Conservation (phyloP, 805 yeast genomes). For the Torulaspora maleeae region DNA sequence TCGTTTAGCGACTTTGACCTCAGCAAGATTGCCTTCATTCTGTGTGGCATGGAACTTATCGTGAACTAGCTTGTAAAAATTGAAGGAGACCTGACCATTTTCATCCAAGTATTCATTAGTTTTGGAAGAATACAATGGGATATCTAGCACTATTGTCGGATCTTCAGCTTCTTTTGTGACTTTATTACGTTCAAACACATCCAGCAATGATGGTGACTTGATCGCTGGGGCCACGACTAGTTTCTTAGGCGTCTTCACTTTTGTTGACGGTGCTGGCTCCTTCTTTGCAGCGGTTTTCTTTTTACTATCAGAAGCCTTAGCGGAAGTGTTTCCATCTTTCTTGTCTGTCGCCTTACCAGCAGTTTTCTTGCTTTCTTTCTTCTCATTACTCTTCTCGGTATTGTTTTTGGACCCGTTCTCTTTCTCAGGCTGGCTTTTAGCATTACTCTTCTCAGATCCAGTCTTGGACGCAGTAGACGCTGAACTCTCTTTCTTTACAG, state of each 20-base stretch:
- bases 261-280: slow-evolving; percentile 12
- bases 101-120: slow-evolving; percentile 33
- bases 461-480: slow-evolving; percentile 1
- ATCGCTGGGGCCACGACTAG: slow-evolving; percentile 23
- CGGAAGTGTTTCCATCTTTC: not conserved
- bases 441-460: not conserved
- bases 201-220: slow-evolving; percentile 24
- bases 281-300: slow-evolving; percentile 7
- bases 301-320: not conserved
- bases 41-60: slow-evolving; percentile 15
- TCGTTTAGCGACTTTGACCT: slow-evolving; percentile 21
- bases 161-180: slow-evolving; percentile 17
- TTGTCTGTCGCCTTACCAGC: slow-evolving; percentile 3
- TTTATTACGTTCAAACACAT: slow-evolving; percentile 17
- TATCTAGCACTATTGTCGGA: slow-evolving; percentile 28
- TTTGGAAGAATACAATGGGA: slow-evolving; percentile 29
- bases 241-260: slow-evolving; percentile 22
- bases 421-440: not conserved
- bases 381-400: slow-evolving; percentile 2
- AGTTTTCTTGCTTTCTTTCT: slow-evolving; percentile 10
- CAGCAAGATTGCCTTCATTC: slow-evolving; percentile 1
- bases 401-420: not conserved
- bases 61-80: slow-evolving; percentile 25
- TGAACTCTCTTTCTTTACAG: slow-evolving; percentile 7
- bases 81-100: slow-evolving; percentile 35